phyloP scores from a whole-genome alignment of 331 rosid species.

The Malus hybrid region DNA sequence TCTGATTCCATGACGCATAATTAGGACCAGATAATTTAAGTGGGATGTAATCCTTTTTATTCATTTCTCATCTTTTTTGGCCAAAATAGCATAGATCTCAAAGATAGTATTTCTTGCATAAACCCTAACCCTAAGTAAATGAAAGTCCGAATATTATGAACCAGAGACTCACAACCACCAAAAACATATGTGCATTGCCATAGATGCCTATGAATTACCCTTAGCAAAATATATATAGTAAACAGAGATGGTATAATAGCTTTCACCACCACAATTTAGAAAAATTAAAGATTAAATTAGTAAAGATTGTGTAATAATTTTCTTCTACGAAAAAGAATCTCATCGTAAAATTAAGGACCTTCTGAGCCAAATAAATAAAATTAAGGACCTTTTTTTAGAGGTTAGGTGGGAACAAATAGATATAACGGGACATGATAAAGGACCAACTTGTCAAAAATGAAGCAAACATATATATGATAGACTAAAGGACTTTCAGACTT shows the following conservation, averaged over 20 bases:
- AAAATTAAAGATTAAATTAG: too few relatives aligned
- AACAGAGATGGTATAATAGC: neutral
- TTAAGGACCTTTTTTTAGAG: neutral
- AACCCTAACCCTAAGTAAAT: conserved; percentile 69
- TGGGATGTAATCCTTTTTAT: neutral
- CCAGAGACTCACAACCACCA: neutral
- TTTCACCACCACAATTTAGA: neutral
- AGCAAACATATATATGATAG: neutral
- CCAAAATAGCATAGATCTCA: neutral
- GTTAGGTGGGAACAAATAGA: neutral
- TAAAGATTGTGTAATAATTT: too few relatives aligned
- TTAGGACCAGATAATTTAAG: neutral
- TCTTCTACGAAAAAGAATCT: too few relatives aligned
- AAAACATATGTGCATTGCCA: neutral
- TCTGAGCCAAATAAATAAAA: neutral
- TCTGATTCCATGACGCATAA: neutral
- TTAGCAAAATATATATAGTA: neutral
- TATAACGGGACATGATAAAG: neutral
- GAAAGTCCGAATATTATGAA: neutral
- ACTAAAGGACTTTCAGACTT: neutral
- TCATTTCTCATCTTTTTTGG: neutral
- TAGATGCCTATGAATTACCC: neutral
- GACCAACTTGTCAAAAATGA: neutral
- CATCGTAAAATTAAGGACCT: too few relatives aligned
- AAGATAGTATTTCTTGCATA: conserved; percentile 5